phyloP scores from a whole-genome alignment of 306 rosid genomes.

The Pterocarpus santalinus region DNA sequence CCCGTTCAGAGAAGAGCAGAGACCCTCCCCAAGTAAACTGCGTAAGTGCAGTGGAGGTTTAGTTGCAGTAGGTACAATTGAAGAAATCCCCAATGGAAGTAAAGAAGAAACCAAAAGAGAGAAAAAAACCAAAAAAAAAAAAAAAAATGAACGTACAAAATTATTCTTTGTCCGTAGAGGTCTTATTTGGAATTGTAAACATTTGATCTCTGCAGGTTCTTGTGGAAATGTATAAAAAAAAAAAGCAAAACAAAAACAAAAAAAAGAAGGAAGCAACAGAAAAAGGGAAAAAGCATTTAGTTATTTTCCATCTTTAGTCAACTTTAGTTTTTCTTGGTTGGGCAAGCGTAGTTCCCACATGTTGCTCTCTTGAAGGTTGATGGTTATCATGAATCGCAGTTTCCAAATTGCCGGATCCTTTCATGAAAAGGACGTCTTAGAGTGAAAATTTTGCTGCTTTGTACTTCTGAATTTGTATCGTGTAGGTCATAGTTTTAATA shows the following conservation, averaged over 20 bases:
- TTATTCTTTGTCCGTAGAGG: constrained; percentile 67
- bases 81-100: constrained; percentile 55
- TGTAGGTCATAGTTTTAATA: too few relatives aligned
- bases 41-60: constrained; percentile 73
- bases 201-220: constrained; percentile 76
- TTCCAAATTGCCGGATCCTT: neutral
- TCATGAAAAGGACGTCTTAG: neutral
- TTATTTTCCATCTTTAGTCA: constrained; percentile 33
- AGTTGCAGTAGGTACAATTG: constrained; percentile 65
- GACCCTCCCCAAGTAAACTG: constrained; percentile 61
- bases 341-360: neutral
- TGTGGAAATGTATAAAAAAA: constrained; percentile 58
- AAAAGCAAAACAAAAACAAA: neutral
- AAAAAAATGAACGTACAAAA: constrained; percentile 47
- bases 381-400: neutral
- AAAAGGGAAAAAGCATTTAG: constrained; percentile 25
- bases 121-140: neutral
- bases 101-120: neutral
- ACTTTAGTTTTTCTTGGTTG: constrained; percentile 37
- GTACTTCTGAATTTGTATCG: too few relatives aligned
- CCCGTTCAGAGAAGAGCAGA: constrained; percentile 55
- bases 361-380: constrained; percentile 12
- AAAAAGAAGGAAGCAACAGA: neutral
- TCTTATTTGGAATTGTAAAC: constrained; percentile 78
- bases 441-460: too few relatives aligned